Conservation (phyloP, 2,329 filamentous ascomycete species). For the Stagonosporopsis tanaceti region DNA sequence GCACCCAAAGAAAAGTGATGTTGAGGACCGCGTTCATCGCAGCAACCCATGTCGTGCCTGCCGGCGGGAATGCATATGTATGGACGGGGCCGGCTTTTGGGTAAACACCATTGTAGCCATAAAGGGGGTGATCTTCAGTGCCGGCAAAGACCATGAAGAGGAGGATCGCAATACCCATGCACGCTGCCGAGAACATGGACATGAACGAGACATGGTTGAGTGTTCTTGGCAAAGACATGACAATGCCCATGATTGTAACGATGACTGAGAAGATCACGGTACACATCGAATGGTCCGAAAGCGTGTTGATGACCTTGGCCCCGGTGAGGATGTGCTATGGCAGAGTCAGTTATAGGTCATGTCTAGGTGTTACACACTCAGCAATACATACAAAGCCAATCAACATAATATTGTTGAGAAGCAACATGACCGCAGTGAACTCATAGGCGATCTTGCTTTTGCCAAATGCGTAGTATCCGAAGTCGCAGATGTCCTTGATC, state of each 20-base stretch:
- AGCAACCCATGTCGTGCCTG: conserved; percentile 78
- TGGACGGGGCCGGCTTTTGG: conserved; percentile 65
- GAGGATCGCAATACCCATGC: conserved; percentile 87
- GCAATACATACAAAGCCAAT: conserved; percentile 66
- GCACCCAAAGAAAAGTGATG: conserved; percentile 94
- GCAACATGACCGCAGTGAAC: conserved; percentile 80
- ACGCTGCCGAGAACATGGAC: conserved; percentile 79
- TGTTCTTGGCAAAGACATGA: conserved; percentile 84
- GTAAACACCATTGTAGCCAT: conserved; percentile 65
- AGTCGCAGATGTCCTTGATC: conserved; percentile 89
- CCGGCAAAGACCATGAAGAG: conserved; percentile 82
- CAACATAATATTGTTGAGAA: conserved; percentile 88
- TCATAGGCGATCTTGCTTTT: conserved; percentile 75
- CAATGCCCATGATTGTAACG: conserved; percentile 75
- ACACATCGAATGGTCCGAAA: conserved; percentile 74
- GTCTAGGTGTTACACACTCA: no score
- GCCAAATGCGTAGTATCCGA: conserved; percentile 91
- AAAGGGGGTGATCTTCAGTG: conserved; percentile 72
- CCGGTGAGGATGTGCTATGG: conserved; percentile 16
- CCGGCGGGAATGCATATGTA: conserved; percentile 71
- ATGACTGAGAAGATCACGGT: conserved; percentile 82
- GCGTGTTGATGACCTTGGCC: conserved; percentile 23
- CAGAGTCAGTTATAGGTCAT: background rate
- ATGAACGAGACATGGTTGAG: conserved; percentile 81
- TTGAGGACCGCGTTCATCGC: conserved; percentile 90